phyloP scores from a whole-genome alignment of 192 early-diverging fungal species.

The Podila horticola region DNA sequence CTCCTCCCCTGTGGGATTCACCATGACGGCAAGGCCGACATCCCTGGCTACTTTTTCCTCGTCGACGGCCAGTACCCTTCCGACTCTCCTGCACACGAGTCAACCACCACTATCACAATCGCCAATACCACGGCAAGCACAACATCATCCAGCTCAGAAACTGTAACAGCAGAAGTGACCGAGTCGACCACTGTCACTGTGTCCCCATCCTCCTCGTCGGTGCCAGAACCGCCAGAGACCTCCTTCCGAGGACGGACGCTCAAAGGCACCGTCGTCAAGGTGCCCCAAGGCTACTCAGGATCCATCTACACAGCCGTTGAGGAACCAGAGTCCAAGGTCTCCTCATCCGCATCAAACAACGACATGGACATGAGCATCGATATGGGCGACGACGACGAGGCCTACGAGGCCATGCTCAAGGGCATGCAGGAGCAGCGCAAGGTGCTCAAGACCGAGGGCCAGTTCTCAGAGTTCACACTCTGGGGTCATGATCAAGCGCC shows the following conservation, averaged over 20 bases:
- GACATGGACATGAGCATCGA: constrained; percentile 9
- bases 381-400: constrained; percentile 19
- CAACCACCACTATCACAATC: background rate
- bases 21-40: constrained; percentile 44
- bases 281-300: constrained; percentile 31
- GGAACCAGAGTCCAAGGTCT: background rate
- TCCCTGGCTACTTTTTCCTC: constrained; percentile 38
- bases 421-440: constrained; percentile 46
- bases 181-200: background rate
- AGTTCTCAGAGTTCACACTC: constrained; percentile 33
- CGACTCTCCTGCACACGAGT: background rate
- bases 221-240: constrained; percentile 10
- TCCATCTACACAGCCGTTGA: constrained; percentile 29
- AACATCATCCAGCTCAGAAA: background rate
- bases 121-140: background rate
- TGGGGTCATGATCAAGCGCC: constrained; percentile 50
- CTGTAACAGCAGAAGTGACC: background rate
- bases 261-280: constrained; percentile 26
- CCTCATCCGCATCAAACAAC: background rate
- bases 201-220: background rate
- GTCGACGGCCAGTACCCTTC: constrained; percentile 38
- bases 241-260: constrained; percentile 47
- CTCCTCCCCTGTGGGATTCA: constrained; percentile 48
- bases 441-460: constrained; percentile 16
- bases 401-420: constrained; percentile 41